Base-by-base conservation (phyloP, 352 stramenopile genomes). In the Globisporangium alternatum region DNA sequence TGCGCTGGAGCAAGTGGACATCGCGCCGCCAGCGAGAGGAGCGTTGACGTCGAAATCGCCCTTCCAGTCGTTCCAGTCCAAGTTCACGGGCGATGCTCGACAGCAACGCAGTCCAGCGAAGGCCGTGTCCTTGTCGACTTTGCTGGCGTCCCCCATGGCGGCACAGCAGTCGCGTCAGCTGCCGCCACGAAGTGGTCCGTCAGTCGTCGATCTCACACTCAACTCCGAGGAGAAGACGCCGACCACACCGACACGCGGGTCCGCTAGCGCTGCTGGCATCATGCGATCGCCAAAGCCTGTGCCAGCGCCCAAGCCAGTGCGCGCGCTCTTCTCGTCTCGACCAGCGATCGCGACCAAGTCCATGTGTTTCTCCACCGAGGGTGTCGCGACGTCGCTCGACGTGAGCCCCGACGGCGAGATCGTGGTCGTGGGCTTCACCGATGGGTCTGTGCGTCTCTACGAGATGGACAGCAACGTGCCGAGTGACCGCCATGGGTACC, bases 381-480 rank as follows among this genome's bases (percentile, higher is more conserved):
- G 75, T 37, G 75, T 91, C 1, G 86, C 82, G 2, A 90, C 81
- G 39, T 90, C 84, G 35, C 35, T 95, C 15, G 86, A 95, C 43
- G 83, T 90, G 52, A 90, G 69, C 10, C 84, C 84, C 1, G 84
- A 93, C 41, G 86, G 86, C 4, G 83, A 95, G 56, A 91, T 88
- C 57, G 75, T 95, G 51, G 76, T 95, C n/a, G 84, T 88, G 13
- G 86, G 81, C 13, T 93, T 93, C 64, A 88, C 75, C 2, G 84
- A 95, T 49, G 86, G 84, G 5, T 91, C 84, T 0, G 79, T 95
- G 33, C 72, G 84, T 2, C 68, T 95, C 19, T 95, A 90, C 52
- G 86, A 93, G 65, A 90, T 93, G 81, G 84, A 95, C 67, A 92
- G 86, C 69, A 90, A 70, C 21, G 83, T 93, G 1, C 83, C 84